These are phyloP conservation scores for Oryza glumipatula DNA, from an alignment of 176 grass and related monocot species.

Conservation along the genomic window DNA sequence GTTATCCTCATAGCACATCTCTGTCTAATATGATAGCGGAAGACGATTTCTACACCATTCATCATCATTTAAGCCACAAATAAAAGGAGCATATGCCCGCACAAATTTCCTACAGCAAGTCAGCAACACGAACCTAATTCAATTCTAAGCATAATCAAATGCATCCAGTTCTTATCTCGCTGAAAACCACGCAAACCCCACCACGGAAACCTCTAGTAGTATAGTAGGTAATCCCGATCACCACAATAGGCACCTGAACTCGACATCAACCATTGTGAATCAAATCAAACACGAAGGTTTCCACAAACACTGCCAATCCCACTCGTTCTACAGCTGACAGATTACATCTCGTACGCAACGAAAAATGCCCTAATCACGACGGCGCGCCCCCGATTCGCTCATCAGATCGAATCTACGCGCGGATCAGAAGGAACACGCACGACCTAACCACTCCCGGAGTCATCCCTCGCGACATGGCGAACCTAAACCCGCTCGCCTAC, in stretches of 20 bases:
- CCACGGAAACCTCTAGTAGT: not conserved
- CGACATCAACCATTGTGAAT: not conserved
- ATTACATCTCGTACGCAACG: not conserved
- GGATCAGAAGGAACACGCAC: not conserved
- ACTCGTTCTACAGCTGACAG: no score
- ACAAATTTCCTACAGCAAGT: not conserved
- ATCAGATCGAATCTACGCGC: conserved; percentile 14
- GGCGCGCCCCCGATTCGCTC: not conserved
- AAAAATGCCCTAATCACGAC: not conserved
- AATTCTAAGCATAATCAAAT: not conserved
- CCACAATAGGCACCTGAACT: not conserved
- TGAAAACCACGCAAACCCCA: not conserved
- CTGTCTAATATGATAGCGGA: not conserved
- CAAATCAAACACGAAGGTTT: not conserved
- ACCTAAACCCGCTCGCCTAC: not conserved
- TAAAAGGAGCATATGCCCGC: not conserved
- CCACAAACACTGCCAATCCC: not conserved
- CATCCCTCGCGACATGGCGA: no score
- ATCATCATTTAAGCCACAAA: not conserved
- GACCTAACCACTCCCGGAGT: not conserved
- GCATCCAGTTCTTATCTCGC: not conserved
- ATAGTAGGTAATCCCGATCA: not conserved
- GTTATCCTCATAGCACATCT: not conserved
- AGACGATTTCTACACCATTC: not conserved
- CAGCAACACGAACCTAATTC: not conserved